Conservation (phyloP, 192 early-diverging fungal genomes). For the Linnemannia zychae region DNA sequence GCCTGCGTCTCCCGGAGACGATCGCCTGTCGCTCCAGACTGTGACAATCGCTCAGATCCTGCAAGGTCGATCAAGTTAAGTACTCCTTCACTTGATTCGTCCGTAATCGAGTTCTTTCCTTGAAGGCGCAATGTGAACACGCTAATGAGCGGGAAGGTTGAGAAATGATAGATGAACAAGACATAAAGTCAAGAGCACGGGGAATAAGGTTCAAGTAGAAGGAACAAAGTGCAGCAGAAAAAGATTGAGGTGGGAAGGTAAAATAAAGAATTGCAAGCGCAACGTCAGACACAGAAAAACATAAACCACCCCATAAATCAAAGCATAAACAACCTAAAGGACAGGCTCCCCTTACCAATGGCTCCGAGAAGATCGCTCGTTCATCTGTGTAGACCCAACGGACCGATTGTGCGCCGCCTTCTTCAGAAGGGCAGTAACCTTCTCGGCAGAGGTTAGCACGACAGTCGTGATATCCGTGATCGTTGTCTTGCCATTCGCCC, state of each 20-base stretch:
- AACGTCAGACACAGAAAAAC: not conserved
- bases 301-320: not conserved
- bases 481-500: slow-evolving; percentile 77
- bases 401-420: slow-evolving; percentile 88
- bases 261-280: too few species aligned
- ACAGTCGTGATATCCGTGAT: slow-evolving; percentile 85
- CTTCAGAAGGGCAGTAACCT: slow-evolving; percentile 79
- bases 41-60: slow-evolving; percentile 90
- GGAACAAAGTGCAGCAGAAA: too few species aligned
- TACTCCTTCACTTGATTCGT: slow-evolving; percentile 78
- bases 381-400: slow-evolving; percentile 92
- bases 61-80: slow-evolving; percentile 97
- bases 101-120: slow-evolving; percentile 81
- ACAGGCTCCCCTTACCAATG: slow-evolving; percentile 70
- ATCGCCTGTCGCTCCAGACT: slow-evolving; percentile 88
- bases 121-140: slow-evolving; percentile 90
- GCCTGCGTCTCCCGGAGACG: slow-evolving; percentile 92
- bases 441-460: slow-evolving; percentile 76
- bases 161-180: not conserved
- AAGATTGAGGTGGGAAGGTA: not conserved
- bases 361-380: slow-evolving; percentile 93
- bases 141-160: slow-evolving; percentile 47
- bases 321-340: slow-evolving; percentile 14
- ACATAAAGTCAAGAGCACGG: not conserved
- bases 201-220: too few species aligned